Base-by-base conservation (phyloP, 148 eudicot genomes). In the Camellia sinensis region DNA sequence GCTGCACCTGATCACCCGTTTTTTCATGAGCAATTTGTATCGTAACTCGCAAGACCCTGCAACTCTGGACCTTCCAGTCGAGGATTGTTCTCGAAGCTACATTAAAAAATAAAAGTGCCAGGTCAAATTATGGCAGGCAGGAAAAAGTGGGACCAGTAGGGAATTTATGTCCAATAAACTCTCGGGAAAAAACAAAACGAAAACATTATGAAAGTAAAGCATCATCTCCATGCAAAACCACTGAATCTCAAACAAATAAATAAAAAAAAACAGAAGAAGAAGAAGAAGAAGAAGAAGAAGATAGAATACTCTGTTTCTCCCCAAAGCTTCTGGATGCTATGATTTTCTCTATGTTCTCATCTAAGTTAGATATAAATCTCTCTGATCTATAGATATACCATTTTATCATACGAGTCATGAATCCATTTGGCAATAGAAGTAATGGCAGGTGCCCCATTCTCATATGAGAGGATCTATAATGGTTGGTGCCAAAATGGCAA, bases 71-170 rank as follows among this genome's bases (percentile, higher is more conserved):
- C 98, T 90, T 92, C 98, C 69, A 94, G 79, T 22, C 86, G 89
- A 65, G 94, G 92, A 74, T 94, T 94, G 87, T 94, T 89, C 84
- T 92, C 94, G 44, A 94, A 94, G 87, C 98, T 94, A 91, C 84
- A 86, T 14, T 62, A 65, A 46, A 41, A 43, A 37, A 57, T 4
- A 48, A 48, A 48, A 5, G 7, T 48, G 37, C 52, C 6, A 60
- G 71, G 5, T 17, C 18, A 53, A 40, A 14, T 12, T 60, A 6
- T 9, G 10, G 4, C 12, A 53, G n/a, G 43, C 13, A 41, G 61
- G 2, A 64, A 44, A 12, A 78, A 46, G 41, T 60, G 19, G 64
- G 64, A 6, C 2, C 52, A 48, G 7, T n/a, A n/a, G 37, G 13
- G n/a, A 70, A 41, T 60, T 15, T 3, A 45, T 17, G 21, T 17